Evolutionary conservation across 2,329 filamentous ascomycete species (phyloP).

Genomic region (Claviceps lovelessii): DNA sequence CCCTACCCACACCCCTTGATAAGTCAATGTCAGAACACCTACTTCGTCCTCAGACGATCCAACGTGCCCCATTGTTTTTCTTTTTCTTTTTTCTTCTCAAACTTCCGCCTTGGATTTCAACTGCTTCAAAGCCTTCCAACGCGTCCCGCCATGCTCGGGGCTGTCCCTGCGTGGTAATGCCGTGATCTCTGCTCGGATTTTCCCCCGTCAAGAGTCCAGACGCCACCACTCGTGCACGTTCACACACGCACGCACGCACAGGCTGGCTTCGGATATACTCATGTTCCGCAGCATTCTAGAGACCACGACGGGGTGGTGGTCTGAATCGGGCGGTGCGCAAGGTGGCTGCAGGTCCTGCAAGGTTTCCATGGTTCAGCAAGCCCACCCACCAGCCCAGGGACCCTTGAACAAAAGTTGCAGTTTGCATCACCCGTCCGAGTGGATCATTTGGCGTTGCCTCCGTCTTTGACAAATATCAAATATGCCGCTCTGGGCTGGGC

Average conservation of each 20-base stretch:
- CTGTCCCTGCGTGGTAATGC: background rate
- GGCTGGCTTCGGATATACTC: background rate
- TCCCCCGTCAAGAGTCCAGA: background rate
- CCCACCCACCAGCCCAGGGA: background rate
- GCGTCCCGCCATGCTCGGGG: background rate
- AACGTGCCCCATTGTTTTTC: no score
- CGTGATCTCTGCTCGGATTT: background rate
- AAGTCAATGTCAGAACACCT: no score
- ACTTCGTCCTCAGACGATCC: no score
- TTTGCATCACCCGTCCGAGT: background rate
- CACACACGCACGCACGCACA: background rate
- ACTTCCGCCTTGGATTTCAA: no score
- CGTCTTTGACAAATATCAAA: background rate
- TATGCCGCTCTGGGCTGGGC: background rate
- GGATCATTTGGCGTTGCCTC: background rate
- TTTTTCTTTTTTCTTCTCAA: no score
- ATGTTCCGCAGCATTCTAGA: background rate
- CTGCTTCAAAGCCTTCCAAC: background rate
- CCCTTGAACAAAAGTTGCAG: background rate
- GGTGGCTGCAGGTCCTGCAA: slow-evolving; percentile 1
- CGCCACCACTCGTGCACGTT: background rate
- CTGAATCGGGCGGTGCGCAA: background rate
- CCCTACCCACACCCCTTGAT: no score
- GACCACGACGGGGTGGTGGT: background rate
- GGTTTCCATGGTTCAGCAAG: background rate